A percentile compares a stretch with the other conserved stretches of the same genome.
Evolutionary conservation across 495 filamentous ascomycete species (phyloP).

Genomic region (Ramalina intermedia): DNA sequence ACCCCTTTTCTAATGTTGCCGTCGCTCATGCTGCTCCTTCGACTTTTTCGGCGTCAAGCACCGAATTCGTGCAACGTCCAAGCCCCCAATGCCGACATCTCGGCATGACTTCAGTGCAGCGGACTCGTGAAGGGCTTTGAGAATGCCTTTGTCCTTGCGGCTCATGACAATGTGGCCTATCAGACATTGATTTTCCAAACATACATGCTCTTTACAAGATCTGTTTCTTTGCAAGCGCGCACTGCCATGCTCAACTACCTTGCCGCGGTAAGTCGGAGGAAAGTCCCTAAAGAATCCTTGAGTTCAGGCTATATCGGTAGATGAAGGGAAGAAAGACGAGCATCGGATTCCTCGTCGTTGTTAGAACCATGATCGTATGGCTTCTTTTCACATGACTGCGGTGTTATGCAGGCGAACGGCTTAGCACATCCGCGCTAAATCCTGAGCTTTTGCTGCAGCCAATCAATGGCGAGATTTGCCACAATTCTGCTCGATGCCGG

Average conservation of each 20-base stretch:
- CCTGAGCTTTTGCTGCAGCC: constrained; percentile 6
- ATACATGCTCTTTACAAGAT: constrained; percentile 3
- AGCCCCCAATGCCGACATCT: constrained; percentile 6
- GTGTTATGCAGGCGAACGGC: constrained; percentile 13
- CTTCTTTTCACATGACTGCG: constrained; percentile 17
- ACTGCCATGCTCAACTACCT: constrained; percentile 22
- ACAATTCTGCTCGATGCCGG: neutral
- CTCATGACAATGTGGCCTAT: constrained; percentile 44
- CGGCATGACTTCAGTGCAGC: constrained; percentile 30
- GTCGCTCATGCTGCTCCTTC: neutral
- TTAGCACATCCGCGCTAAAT: constrained; percentile 15
- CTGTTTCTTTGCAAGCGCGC: constrained; percentile 18
- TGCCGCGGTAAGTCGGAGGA: neutral
- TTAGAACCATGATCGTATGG: constrained; percentile 2
- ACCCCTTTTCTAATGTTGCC: neutral
- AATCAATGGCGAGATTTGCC: constrained; percentile 19
- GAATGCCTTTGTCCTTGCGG: constrained; percentile 48
- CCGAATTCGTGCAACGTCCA: constrained; percentile 27
- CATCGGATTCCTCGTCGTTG: constrained; percentile 20
- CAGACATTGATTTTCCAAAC: constrained; percentile 6
- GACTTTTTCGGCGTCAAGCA: constrained; percentile 57
- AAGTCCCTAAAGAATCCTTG: constrained; percentile 57
- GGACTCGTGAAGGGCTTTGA: constrained; percentile 37
- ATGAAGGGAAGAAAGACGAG: constrained; percentile 72
- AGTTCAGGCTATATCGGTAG: constrained; percentile 83